phyloP scores from a whole-genome alignment of 2,329 filamentous ascomycete species.

The Fusarium ambrosium region DNA sequence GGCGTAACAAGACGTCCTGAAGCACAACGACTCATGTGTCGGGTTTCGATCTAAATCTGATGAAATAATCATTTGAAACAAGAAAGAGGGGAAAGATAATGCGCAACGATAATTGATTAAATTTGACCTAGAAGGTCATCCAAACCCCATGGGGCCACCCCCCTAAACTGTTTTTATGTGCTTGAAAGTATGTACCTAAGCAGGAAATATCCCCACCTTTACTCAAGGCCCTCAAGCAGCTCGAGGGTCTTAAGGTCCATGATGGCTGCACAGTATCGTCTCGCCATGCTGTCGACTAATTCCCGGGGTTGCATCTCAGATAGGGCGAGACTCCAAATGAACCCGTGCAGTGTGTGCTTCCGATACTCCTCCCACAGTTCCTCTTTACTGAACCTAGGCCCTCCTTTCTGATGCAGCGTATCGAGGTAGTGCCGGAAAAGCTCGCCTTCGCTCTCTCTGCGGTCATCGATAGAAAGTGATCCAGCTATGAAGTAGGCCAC shows the following conservation, averaged over 20 bases:
- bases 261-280: constrained; percentile 23
- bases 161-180: too few species aligned
- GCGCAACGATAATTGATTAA: not conserved
- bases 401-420: not conserved
- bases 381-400: not conserved
- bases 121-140: not conserved
- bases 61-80: not conserved
- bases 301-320: constrained; percentile 33
- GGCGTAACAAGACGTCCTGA: not conserved
- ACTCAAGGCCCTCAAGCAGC: constrained; percentile 5
- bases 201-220: not conserved
- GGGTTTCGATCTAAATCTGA: not conserved
- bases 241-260: constrained; percentile 29
- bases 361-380: constrained; percentile 26
- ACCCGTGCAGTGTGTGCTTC: constrained; percentile 26
- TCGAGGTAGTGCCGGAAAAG: constrained; percentile 22
- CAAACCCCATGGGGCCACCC: not conserved
- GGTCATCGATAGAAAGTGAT: constrained; percentile 15
- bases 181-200: not conserved
- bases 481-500: constrained; percentile 23
- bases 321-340: constrained; percentile 23
- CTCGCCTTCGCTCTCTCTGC: not conserved
- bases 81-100: not conserved
- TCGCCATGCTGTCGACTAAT: constrained; percentile 21
- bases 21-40: not conserved